Base-by-base conservation (phyloP, 1,284 basidiomycete genomes). In the Polyporus tsugae region DNA sequence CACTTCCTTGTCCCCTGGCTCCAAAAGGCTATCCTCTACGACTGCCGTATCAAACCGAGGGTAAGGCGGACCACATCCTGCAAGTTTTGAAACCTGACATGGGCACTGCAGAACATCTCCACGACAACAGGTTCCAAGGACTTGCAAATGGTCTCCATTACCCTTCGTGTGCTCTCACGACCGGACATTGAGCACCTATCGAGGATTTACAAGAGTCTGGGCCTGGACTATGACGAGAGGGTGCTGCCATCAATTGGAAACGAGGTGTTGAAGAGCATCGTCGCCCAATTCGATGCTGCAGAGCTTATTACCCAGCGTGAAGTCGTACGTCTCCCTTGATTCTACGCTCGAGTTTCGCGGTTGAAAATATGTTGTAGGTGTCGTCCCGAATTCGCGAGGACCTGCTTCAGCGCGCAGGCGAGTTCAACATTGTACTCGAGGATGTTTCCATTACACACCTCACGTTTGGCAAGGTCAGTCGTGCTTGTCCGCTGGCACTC, bases 221-320 rank as follows among this genome's bases (percentile, higher is more conserved):
- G 97, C 64, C 82, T 93, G 80, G 98, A 99, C 82, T 99, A 99
- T 81, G 98, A 99, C 81, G 97, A 99, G 84, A 90, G 96, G 76
- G 95, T 98, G 1, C 83, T 96, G 22, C 95, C 95, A 10, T 96
- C 95, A 53, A 95, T 99, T 78, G 97, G 96, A 57, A 99, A 99
- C 79, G 97, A 99, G 83, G 97, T 99, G 38, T 81, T 98, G 75
- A 99, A 99, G 84, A 95, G 94, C 65, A 98, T 97, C 70, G 98
- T 99, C 0, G 97, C 97, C 13, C 97, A 99, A 80, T 99, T 99
- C 75, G 97, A 99, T 81, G 97, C 97, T 53, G 97, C 97, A 22
- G 97, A 99, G 82, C 85, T 99, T 75, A 99, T 95, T 72, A 95
- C 93, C 2, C 93, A 95, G 77, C 90, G 93, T 75, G 93, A 95